phyloP scores from a whole-genome alignment of 306 rosid species.

The Hippophae rhamnoides region DNA sequence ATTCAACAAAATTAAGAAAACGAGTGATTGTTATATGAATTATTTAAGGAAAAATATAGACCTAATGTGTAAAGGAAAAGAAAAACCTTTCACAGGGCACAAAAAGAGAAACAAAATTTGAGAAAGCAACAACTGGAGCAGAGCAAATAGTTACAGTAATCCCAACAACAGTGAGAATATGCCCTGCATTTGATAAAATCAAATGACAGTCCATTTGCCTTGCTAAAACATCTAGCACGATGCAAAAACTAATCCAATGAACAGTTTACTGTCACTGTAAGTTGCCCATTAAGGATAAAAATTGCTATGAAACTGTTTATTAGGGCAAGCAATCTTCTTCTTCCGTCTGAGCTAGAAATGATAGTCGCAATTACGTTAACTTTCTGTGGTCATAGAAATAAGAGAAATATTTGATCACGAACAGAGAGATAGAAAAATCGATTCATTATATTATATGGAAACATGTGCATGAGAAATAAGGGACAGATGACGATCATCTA shows the following conservation, averaged over 20 bases:
- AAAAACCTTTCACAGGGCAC: conserved; percentile 73
- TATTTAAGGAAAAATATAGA: conserved; percentile 3
- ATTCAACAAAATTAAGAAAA: conserved; percentile 7
- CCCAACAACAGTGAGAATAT: conserved; percentile 82
- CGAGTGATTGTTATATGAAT: conserved; percentile 11
- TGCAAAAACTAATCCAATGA: conserved; percentile 1
- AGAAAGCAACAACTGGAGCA: conserved; percentile 66
- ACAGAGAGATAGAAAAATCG: too few relatives aligned
- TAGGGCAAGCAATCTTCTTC: conserved; percentile 72
- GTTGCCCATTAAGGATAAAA: conserved; percentile 87
- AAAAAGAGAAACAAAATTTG: conserved; percentile 64
- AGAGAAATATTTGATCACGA: not conserved
- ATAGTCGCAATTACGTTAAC: conserved; percentile 69
- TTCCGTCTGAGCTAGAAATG: conserved; percentile 67
- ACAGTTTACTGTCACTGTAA: conserved; percentile 66
- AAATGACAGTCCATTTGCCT: not conserved
- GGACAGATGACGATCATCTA: too few relatives aligned
- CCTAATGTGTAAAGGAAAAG: conserved; percentile 10
- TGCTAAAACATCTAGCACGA: not conserved
- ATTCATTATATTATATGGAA: too few relatives aligned
- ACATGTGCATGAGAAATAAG: too few relatives aligned
- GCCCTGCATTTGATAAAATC: conserved; percentile 49
- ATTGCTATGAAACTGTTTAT: conserved; percentile 91
- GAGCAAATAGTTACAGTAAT: conserved; percentile 80
- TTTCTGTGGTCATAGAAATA: conserved; percentile 50